phyloP scores from a whole-genome alignment of 352 stramenopile genomes.

The Blastocystis sp. region DNA sequence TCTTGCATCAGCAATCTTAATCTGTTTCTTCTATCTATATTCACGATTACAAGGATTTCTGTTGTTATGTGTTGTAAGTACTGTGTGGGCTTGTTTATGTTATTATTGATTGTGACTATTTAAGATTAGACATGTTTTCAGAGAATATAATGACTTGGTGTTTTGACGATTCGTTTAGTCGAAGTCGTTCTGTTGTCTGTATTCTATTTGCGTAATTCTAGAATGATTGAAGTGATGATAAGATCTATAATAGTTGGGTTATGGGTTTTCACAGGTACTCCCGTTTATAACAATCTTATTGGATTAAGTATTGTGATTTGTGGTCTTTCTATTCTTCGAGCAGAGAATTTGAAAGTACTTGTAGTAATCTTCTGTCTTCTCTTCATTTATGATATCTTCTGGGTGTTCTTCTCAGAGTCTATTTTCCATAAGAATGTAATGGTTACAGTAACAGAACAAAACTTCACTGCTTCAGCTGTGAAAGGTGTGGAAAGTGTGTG shows the following conservation, averaged over 20 bases:
- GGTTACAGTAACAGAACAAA: slow-evolving; percentile 23
- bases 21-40: slow-evolving; percentile 1
- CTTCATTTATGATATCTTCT: slow-evolving; percentile 44
- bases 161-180: not conserved
- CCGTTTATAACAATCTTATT: not conserved
- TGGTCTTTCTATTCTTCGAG: not conserved
- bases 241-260: not conserved
- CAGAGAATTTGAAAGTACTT: not conserved
- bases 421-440: slow-evolving; percentile 34
- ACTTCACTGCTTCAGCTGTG: not conserved
- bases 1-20: not conserved
- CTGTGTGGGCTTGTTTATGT: not conserved
- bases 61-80: not conserved
- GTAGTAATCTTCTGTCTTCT: not conserved
- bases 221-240: not conserved
- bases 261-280: not conserved
- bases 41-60: not conserved
- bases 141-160: not conserved
- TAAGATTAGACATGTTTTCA: not conserved
- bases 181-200: not conserved
- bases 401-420: slow-evolving; percentile 23
- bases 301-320: not conserved
- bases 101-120: not conserved
- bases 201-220: not conserved
- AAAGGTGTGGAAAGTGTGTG: not conserved